Conservation (phyloP, 2,329 filamentous ascomycete genomes). For the Paradendryphiella salina region DNA sequence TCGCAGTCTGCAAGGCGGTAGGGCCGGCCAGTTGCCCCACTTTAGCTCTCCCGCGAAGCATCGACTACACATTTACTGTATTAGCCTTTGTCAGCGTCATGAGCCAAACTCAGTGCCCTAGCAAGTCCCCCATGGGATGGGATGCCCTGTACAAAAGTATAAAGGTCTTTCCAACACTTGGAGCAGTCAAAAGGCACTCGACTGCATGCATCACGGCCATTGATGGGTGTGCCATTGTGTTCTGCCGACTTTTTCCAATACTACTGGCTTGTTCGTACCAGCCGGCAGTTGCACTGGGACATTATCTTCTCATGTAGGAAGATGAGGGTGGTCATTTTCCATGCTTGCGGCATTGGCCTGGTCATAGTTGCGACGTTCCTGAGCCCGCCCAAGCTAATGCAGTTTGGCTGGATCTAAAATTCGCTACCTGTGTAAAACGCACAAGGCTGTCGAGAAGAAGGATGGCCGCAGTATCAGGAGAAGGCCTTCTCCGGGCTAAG, state of each 20-base stretch:
- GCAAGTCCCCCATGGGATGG: not conserved
- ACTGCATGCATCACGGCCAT: too few species aligned
- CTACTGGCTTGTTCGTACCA: too few species aligned
- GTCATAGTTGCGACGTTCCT: conserved; percentile 3
- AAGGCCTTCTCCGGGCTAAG: not conserved
- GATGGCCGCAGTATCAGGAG: not conserved
- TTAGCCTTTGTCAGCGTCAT: conserved; percentile 8
- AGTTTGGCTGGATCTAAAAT: conserved; percentile 5
- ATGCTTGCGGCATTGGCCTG: not conserved
- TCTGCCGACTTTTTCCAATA: not conserved
- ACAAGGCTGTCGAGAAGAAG: not conserved
- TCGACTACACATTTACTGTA: not conserved
- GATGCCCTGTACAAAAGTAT: not conserved
- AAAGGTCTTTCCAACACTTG: too few species aligned
- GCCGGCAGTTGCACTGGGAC: too few species aligned
- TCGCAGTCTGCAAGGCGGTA: not conserved
- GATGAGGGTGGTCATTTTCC: not conserved
- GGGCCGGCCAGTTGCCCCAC: conserved; percentile 9
- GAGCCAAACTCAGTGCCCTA: not conserved
- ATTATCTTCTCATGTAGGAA: not conserved
- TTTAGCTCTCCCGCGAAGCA: not conserved
- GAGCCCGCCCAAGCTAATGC: conserved; percentile 7
- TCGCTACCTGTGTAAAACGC: conserved; percentile 3
- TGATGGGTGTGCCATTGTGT: not conserved
- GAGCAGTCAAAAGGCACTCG: too few species aligned